Evolutionary conservation across 2,329 filamentous ascomycete species (phyloP).

Genomic region (Colletotrichum lentis): DNA sequence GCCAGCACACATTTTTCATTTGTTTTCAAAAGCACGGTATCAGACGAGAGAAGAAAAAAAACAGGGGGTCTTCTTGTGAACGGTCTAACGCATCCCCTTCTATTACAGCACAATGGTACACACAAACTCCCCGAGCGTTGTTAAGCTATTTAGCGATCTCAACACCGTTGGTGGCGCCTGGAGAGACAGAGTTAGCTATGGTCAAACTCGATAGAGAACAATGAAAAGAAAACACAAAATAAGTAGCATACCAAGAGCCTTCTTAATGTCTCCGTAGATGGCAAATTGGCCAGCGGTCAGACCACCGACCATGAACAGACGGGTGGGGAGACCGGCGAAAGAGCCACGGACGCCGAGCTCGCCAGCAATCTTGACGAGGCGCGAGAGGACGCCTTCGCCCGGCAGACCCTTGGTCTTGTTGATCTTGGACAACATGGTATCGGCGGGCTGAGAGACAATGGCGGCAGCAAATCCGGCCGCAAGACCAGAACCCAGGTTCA

Average conservation of each 20-base stretch:
- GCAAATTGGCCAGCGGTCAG: conserved; percentile 83
- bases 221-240: background rate
- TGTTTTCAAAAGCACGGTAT: too few species aligned
- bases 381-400: conserved; percentile 81
- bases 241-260: background rate
- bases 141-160: background rate
- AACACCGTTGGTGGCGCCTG: conserved; percentile 5
- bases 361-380: conserved; percentile 85
- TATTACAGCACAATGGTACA: too few species aligned
- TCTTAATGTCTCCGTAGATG: conserved; percentile 67
- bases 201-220: background rate
- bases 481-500: conserved; percentile 73
- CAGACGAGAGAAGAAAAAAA: too few species aligned
- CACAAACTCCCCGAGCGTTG: too few species aligned
- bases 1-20: too few species aligned
- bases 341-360: conserved; percentile 83
- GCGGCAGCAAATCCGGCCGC: conserved; percentile 79
- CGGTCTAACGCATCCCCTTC: too few species aligned
- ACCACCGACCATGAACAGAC: conserved; percentile 69
- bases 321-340: conserved; percentile 82
- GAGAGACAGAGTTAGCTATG: background rate
- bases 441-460: conserved; percentile 85
- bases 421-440: conserved; percentile 94
- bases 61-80: too few species aligned
- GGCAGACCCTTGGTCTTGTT: conserved; percentile 91